Percentiles rank a stretch among this genome's conserved stretches.
Conservation (phyloP, 306 rosid species). For the Astragalus glycyphyllos region DNA sequence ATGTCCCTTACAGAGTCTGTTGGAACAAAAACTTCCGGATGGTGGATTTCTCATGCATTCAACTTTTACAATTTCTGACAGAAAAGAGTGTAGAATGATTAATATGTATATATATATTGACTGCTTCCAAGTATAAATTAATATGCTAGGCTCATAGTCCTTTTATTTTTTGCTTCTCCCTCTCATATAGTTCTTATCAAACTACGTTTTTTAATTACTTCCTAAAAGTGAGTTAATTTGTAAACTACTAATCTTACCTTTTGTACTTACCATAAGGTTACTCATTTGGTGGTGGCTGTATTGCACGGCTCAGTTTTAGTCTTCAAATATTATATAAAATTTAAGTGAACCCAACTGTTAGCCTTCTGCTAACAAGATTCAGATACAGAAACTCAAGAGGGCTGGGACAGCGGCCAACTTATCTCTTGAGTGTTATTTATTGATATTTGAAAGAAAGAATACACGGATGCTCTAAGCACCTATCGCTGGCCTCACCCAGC, state of each 20-base stretch:
- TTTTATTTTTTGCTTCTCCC: conserved; percentile 5
- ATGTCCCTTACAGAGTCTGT: background rate
- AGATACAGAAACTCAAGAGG: too few species aligned
- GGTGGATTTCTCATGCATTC: conserved; percentile 11
- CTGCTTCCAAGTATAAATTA: conserved; percentile 2
- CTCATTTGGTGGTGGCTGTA: conserved; percentile 7
- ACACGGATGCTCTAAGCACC: too few species aligned
- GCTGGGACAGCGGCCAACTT: too few species aligned
- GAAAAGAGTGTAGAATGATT: conserved; percentile 3
- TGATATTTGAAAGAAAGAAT: too few species aligned
- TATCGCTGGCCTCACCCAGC: too few species aligned
- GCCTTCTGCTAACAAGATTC: too few species aligned
- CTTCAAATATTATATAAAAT: conserved; percentile 27
- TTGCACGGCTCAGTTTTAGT: background rate
- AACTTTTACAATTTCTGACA: background rate
- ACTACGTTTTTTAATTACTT: background rate
- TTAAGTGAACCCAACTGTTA: conserved; percentile 15
- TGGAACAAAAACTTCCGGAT: conserved; percentile 23
- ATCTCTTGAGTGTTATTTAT: too few species aligned
- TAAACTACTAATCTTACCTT: conserved; percentile 10
- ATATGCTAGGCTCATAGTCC: conserved; percentile 2
- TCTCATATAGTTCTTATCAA: conserved; percentile 1
- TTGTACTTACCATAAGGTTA: conserved; percentile 6
- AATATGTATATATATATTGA: conserved; percentile 16
- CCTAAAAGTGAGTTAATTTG: conserved; percentile 3